Conservation (phyloP, 352 stramenopile species). For the Peronospora destructor region DNA sequence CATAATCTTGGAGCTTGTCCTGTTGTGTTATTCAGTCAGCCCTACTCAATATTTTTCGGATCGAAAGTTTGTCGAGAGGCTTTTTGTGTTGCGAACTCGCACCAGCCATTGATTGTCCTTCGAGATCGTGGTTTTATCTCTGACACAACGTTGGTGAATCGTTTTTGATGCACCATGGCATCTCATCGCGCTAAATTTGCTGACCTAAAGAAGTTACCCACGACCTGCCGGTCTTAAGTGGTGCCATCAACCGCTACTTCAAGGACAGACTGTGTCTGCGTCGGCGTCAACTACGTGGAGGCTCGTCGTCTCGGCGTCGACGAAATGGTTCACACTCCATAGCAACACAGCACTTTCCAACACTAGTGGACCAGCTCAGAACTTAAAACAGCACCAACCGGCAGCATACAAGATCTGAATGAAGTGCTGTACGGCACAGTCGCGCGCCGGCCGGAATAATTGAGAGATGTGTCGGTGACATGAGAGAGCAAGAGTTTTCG, state of each 20-base stretch:
- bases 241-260: constrained; percentile 16
- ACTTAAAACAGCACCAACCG: neutral
- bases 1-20: neutral
- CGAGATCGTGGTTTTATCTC: neutral
- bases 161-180: neutral
- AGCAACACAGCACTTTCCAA: constrained; percentile 7
- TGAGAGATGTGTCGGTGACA: constrained; percentile 20
- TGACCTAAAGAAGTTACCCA: neutral
- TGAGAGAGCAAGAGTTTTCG: constrained; percentile 46
- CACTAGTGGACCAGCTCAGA: constrained; percentile 5
- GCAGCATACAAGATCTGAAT: constrained; percentile 13
- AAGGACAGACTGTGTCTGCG: constrained; percentile 19
- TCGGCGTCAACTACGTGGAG: constrained; percentile 56
- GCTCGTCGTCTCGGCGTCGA: constrained; percentile 13
- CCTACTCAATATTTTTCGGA: constrained; percentile 1
- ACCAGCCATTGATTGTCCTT: neutral
- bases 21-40: neutral
- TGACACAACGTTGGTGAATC: neutral
- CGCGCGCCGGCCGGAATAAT: constrained; percentile 10
- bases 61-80: neutral
- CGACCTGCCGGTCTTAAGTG: neutral
- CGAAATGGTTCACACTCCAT: constrained; percentile 4
- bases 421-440: constrained; percentile 20
- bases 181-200: constrained; percentile 17
- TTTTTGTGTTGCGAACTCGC: constrained; percentile 1